These are phyloP conservation scores for Pythium phragmiticola DNA, from an alignment of 352 stramenopile genomes.

Conservation along the genomic window DNA sequence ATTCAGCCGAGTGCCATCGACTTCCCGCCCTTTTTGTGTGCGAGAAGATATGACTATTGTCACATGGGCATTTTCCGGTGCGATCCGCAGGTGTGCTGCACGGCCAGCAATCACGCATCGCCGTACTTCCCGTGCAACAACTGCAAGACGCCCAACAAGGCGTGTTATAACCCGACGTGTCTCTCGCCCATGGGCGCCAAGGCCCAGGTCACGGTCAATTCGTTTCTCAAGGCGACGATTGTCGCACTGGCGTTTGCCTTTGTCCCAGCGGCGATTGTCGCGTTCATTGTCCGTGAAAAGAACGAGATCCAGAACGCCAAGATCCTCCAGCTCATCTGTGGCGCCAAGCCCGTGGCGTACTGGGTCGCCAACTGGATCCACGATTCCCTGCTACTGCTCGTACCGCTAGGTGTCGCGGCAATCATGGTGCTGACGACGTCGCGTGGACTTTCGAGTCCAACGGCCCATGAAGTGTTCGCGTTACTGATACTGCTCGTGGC, in stretches of 20 bases:
- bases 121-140: slow-evolving; percentile 49
- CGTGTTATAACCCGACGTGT: slow-evolving; percentile 37
- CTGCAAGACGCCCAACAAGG: slow-evolving; percentile 20
- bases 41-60: slow-evolving; percentile 41
- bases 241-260: slow-evolving; percentile 72
- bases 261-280: slow-evolving; percentile 58
- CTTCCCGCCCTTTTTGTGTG: slow-evolving; percentile 24
- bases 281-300: slow-evolving; percentile 66
- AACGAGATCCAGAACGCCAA: slow-evolving; percentile 64
- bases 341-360: slow-evolving; percentile 50
- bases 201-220: slow-evolving; percentile 62
- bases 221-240: slow-evolving; percentile 56
- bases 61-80: slow-evolving; percentile 46
- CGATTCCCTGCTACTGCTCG: slow-evolving; percentile 43
- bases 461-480: slow-evolving; percentile 40
- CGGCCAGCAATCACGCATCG: slow-evolving; percentile 34
- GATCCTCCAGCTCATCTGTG: slow-evolving; percentile 60
- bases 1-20: slow-evolving; percentile 22
- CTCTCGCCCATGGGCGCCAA: slow-evolving; percentile 35
- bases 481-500: slow-evolving; percentile 40
- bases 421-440: slow-evolving; percentile 1
- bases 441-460: slow-evolving; percentile 39
- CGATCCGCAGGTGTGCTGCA: slow-evolving; percentile 41
- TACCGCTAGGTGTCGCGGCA: slow-evolving; percentile 36
- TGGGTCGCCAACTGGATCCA: slow-evolving; percentile 60